Percentiles rank a stretch among this genome's conserved stretches.
These are phyloP conservation scores for Cryptococcus deneoformans DNA, from an alignment of 1,284 basidiomycete genomes.

Conservation along the genomic window DNA sequence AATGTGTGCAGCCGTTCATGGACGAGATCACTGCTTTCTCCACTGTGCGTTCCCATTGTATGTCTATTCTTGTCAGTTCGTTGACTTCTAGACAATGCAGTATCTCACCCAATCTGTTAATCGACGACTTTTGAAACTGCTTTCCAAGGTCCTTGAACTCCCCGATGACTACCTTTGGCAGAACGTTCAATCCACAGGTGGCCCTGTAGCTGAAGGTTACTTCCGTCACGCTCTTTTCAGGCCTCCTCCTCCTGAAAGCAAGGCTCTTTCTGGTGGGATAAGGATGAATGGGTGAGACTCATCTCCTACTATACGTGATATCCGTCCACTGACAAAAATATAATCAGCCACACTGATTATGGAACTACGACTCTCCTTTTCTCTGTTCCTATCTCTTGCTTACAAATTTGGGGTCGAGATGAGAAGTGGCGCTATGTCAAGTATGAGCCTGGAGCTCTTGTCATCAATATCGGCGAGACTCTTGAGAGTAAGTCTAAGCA, in stretches of 20 bases:
- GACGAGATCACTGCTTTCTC: constrained; percentile 45
- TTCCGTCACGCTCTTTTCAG: constrained; percentile 12
- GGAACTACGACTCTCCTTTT: constrained; percentile 49
- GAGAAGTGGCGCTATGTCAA: constrained; percentile 48
- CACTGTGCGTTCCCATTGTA: constrained; percentile 9
- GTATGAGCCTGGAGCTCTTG: constrained; percentile 34
- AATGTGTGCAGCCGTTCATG: constrained; percentile 30
- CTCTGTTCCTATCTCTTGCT: constrained; percentile 48
- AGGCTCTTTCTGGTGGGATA: not conserved
- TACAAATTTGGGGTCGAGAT: constrained; percentile 49
- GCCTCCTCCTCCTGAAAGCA: not conserved
- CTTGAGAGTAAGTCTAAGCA: constrained; percentile 19
- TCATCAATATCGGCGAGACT: constrained; percentile 34
- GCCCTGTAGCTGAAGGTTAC: constrained; percentile 14
- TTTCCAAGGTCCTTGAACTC: constrained; percentile 48
- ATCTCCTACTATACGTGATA: not conserved
- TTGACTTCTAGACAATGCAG: not conserved
- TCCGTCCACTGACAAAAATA: not conserved
- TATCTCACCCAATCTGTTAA: constrained; percentile 15
- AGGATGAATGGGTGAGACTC: constrained; percentile 25
- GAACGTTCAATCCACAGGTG: constrained; percentile 23
- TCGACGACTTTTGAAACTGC: constrained; percentile 45
- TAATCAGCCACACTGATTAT: constrained; percentile 49
- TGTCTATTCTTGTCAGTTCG: not conserved
- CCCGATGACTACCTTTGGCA: constrained; percentile 50